Evolutionary conservation across 352 stramenopile genomes (phyloP).

Genomic region (Globisporangium paddicum): DNA sequence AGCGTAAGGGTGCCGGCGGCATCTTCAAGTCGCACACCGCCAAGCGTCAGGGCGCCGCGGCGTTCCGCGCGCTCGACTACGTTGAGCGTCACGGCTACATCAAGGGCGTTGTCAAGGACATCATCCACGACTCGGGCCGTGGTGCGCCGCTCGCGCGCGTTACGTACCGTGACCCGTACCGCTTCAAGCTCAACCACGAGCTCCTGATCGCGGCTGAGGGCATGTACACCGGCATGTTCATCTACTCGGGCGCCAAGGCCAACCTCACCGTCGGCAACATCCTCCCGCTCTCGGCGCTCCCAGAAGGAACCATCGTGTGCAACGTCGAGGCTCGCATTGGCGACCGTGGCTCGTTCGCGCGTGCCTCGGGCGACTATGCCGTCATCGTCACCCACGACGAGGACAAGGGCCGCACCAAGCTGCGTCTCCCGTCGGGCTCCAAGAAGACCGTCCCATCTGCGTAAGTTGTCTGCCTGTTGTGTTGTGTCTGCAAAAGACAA

Average conservation of each 20-base stretch:
- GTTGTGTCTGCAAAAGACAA: neutral
- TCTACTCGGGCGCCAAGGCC: slow-evolving; percentile 98
- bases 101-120: slow-evolving; percentile 98
- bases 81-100: slow-evolving; percentile 96
- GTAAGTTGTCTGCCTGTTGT: slow-evolving; percentile 64
- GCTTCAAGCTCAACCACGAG: slow-evolving; percentile 90
- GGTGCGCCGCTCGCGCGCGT: slow-evolving; percentile 95
- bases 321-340: slow-evolving; percentile 96
- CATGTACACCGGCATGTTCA: slow-evolving; percentile 99
- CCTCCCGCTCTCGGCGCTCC: slow-evolving; percentile 92
- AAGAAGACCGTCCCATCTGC: slow-evolving; percentile 96
- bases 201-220: slow-evolving; percentile 97
- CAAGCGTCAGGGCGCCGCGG: slow-evolving; percentile 67
- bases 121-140: slow-evolving; percentile 98
- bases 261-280: slow-evolving; percentile 96
- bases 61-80: slow-evolving; percentile 87
- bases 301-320: slow-evolving; percentile 99
- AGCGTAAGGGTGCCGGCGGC: slow-evolving; percentile 83
- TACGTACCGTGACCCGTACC: slow-evolving; percentile 91
- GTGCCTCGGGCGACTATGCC: slow-evolving; percentile 97
- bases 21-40: slow-evolving; percentile 86
- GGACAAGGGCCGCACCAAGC: slow-evolving; percentile 96
- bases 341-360: slow-evolving; percentile 96
- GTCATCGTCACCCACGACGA: slow-evolving; percentile 99
- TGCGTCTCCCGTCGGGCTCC: slow-evolving; percentile 94